Conservation (phyloP, 2,329 filamentous ascomycete species). For the Fusarium sp. region DNA sequence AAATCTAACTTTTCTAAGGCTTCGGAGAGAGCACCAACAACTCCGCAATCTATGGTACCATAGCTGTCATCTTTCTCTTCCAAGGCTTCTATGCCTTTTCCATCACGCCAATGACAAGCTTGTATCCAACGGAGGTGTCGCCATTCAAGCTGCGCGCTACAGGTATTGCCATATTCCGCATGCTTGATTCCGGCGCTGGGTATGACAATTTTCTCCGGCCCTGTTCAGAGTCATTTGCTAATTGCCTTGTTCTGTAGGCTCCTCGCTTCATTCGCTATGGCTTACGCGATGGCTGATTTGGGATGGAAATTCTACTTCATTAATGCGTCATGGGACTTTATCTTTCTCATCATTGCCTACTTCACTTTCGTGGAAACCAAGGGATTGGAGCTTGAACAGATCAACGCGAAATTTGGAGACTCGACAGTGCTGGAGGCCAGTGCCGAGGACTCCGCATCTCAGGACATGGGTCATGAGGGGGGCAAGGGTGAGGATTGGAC, state of each 20-base stretch:
- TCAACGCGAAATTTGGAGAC: neutral
- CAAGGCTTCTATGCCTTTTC: constrained; percentile 5
- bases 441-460: neutral
- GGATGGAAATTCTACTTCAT: constrained; percentile 11
- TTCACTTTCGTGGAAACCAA: neutral
- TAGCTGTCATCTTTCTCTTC: constrained; percentile 1
- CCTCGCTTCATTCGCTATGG: constrained; percentile 3
- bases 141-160: constrained; percentile 5
- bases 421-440: neutral
- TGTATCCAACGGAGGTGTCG: neutral
- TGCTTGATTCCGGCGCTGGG: constrained; percentile 3
- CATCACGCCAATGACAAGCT: constrained; percentile 1
- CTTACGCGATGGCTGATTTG: constrained; percentile 5
- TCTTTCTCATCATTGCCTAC: neutral
- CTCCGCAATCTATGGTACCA: neutral
- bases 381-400: neutral
- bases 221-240: no score
- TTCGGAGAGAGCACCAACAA: constrained; percentile 1
- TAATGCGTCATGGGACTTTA: neutral
- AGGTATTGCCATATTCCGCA: constrained; percentile 5
- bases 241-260: neutral
- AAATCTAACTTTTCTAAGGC: neutral
- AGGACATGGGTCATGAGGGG: neutral
- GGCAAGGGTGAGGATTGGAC: neutral
- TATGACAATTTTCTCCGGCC: accelerated